phyloP scores from a whole-genome alignment of 2,329 filamentous ascomycete genomes.

The Penicillium oxalicum region DNA sequence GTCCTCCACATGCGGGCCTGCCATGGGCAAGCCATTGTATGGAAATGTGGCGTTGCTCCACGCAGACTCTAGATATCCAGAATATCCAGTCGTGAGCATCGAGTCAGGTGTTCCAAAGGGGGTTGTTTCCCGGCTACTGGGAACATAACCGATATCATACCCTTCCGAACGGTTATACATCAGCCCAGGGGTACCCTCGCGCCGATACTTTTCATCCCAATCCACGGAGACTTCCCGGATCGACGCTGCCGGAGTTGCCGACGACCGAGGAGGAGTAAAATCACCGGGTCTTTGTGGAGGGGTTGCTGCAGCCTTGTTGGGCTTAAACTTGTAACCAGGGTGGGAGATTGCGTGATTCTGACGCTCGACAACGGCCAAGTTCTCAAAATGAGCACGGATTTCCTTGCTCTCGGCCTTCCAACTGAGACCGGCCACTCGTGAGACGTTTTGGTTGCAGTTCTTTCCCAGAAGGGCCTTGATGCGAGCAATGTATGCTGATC shows the following conservation, averaged over 20 bases:
- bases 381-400: constrained; percentile 68
- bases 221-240: constrained; percentile 29
- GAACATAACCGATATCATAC: constrained; percentile 23
- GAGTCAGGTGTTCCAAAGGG: constrained; percentile 29
- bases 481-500: constrained; percentile 82
- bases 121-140: constrained; percentile 31
- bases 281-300: constrained; percentile 17
- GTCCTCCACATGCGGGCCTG: constrained; percentile 37
- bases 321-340: constrained; percentile 90
- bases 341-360: constrained; percentile 79
- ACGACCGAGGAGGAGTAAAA: constrained; percentile 17
- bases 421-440: constrained; percentile 74
- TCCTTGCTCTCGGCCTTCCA: constrained; percentile 76
- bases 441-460: constrained; percentile 92
- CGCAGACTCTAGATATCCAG: constrained; percentile 39
- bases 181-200: constrained; percentile 1
- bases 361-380: constrained; percentile 72
- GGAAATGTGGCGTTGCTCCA: constrained; percentile 51
- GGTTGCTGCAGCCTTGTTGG: constrained; percentile 59
- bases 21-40: constrained; percentile 21
- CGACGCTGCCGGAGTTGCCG: background rate
- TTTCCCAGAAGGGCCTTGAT: constrained; percentile 74
- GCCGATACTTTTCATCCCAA: constrained; percentile 22
- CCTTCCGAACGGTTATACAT: constrained; percentile 21
- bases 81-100: constrained; percentile 8